Evolutionary conservation across 495 filamentous ascomycete genomes (phyloP).

Genomic region (Aspergillus sparsus): DNA sequence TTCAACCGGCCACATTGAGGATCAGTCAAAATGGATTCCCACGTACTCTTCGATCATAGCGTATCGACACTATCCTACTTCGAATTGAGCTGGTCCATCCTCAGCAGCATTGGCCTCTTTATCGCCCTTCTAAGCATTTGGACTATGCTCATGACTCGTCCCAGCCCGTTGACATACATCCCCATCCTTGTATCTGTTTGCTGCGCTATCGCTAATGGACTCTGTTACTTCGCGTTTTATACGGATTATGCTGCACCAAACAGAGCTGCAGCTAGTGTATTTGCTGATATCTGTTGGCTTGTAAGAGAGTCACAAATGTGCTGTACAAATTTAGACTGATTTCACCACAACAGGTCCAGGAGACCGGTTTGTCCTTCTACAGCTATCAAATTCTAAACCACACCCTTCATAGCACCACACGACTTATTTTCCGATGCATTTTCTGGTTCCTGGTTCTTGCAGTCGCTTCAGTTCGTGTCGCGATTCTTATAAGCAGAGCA

Average conservation of each 20-base stretch:
- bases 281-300: conserved; percentile 39
- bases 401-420: conserved; percentile 24
- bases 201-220: conserved; percentile 34
- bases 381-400: conserved; percentile 38
- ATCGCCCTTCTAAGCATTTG: conserved; percentile 32
- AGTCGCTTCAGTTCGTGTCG: conserved; percentile 25
- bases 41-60: too few species aligned
- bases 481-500: conserved; percentile 30
- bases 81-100: conserved; percentile 41
- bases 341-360: conserved; percentile 33
- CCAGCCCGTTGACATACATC: conserved; percentile 30
- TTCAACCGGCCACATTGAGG: too few species aligned
- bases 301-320: conserved; percentile 15
- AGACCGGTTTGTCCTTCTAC: conserved; percentile 42
- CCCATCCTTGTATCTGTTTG: conserved; percentile 34
- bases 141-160: conserved; percentile 30
- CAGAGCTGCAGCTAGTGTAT: conserved; percentile 28
- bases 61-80: conserved; percentile 18
- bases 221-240: conserved; percentile 42
- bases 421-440: conserved; percentile 26
- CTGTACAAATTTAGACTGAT: neutral
- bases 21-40: too few species aligned
- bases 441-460: conserved; percentile 36
- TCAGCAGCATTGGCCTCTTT: conserved; percentile 35
- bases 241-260: conserved; percentile 21